Percentiles rank a stretch among this genome's conserved stretches.
Conservation (phyloP, 257 asterid genomes). For the Solanum paucissectum region DNA sequence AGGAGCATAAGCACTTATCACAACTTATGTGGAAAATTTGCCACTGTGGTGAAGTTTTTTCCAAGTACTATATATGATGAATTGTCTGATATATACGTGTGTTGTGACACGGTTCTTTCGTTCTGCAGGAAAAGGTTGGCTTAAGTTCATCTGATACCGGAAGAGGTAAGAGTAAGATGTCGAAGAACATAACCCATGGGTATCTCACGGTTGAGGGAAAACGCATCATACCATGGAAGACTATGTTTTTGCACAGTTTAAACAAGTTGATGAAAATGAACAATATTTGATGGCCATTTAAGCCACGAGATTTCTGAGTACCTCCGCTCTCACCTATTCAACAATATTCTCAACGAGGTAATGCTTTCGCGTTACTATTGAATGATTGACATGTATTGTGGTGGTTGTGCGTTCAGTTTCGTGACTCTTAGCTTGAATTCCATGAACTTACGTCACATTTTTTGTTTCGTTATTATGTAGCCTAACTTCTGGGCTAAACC, state of each 20-base stretch:
- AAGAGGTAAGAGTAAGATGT: constrained; percentile 81
- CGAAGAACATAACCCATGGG: constrained; percentile 63
- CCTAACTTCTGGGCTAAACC: constrained; percentile 77
- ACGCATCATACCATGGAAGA: constrained; percentile 77
- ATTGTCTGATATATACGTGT: neutral
- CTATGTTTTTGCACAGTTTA: constrained; percentile 71
- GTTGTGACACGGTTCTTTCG: neutral
- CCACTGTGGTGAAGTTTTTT: neutral
- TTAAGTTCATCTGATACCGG: constrained; percentile 40
- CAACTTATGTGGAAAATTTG: neutral
- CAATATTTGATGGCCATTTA: constrained; percentile 78
- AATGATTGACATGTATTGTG: neutral
- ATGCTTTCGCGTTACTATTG: neutral
- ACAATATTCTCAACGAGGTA: constrained; percentile 76
- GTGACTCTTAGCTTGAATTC: neutral
- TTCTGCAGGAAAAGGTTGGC: constrained; percentile 62
- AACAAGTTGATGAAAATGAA: constrained; percentile 54
- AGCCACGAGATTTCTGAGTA: constrained; percentile 74
- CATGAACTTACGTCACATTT: neutral
- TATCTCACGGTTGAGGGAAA: constrained; percentile 76
- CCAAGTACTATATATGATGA: neutral
- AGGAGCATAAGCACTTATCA: no score
- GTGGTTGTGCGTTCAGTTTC: neutral
- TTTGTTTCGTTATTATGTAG: constrained; percentile 17
- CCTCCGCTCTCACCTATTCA: constrained; percentile 67